These are phyloP conservation scores for Saccharomycopsis crataegensis DNA, from an alignment of 1,139 yeast species.

Conservation along the genomic window DNA sequence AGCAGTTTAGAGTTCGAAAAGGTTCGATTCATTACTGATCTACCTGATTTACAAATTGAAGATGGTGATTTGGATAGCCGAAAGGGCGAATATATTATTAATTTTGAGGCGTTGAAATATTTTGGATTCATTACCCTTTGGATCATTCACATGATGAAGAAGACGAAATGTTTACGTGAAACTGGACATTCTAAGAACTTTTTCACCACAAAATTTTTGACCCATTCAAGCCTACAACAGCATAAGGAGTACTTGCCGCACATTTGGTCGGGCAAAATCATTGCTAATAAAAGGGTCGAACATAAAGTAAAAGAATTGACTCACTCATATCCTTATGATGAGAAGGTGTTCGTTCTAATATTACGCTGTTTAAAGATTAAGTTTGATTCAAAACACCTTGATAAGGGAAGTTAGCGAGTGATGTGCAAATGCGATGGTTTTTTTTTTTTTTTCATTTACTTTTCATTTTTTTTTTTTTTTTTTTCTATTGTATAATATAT, in stretches of 20 bases:
- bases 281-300: background rate
- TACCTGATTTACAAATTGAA: background rate
- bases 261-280: background rate
- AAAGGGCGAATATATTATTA: background rate
- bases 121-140: slow-evolving; percentile 1
- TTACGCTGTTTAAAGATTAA: too few species aligned
- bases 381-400: too few species aligned
- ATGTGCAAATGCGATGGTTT: too few species aligned
- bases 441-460: too few species aligned
- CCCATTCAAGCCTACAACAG: background rate
- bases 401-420: too few species aligned
- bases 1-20: background rate
- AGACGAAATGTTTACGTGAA: background rate
- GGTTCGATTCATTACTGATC: background rate
- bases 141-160: background rate
- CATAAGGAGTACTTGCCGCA: background rate
- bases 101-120: background rate
- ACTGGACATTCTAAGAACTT: too few species aligned
- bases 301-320: background rate
- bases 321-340: background rate
- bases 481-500: too few species aligned
- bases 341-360: too few species aligned
- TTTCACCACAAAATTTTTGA: too few species aligned
- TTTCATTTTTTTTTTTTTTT: too few species aligned
- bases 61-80: background rate